Evolutionary conservation across 805 yeast genomes (phyloP).

Genomic region (Saccharomycopsis guyanensis): DNA sequence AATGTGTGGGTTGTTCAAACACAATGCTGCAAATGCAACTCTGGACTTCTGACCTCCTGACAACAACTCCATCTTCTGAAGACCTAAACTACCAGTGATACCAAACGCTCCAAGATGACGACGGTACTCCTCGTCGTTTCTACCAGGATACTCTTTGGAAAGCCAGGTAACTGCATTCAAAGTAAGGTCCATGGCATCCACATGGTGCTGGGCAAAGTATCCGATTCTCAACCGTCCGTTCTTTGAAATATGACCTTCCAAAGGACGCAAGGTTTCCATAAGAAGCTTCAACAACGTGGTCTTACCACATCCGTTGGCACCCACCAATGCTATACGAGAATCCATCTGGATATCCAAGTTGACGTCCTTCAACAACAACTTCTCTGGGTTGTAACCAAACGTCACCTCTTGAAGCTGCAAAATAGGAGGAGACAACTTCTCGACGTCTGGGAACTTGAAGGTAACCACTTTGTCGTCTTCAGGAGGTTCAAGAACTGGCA

Average conservation of each 20-base stretch:
- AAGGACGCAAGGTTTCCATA: slow-evolving; percentile 69
- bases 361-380: slow-evolving; percentile 63
- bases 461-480: slow-evolving; percentile 81
- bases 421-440: slow-evolving; percentile 86
- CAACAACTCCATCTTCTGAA: slow-evolving; percentile 80
- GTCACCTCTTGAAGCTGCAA: slow-evolving; percentile 79
- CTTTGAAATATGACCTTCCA: slow-evolving; percentile 67
- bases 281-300: slow-evolving; percentile 85
- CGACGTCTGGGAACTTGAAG: slow-evolving; percentile 94
- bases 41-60: slow-evolving; percentile 99
- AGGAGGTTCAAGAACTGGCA: slow-evolving; percentile 89
- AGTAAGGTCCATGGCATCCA: slow-evolving; percentile 89
- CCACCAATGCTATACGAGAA: slow-evolving; percentile 92
- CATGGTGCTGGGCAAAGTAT: slow-evolving; percentile 97
- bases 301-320: slow-evolving; percentile 99
- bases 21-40: slow-evolving; percentile 94
- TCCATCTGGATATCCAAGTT: slow-evolving; percentile 89
- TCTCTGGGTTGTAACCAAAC: slow-evolving; percentile 70
- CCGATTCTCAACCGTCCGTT: slow-evolving; percentile 89
- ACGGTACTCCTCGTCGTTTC: slow-evolving; percentile 92
- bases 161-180: slow-evolving; percentile 91
- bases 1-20: slow-evolving; percentile 85
- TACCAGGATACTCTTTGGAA: slow-evolving; percentile 84
- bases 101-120: slow-evolving; percentile 96
- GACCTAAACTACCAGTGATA: slow-evolving; percentile 87